Conservation (phyloP, 2,329 filamentous ascomycete species). For the Pochonia chlamydosporia region DNA sequence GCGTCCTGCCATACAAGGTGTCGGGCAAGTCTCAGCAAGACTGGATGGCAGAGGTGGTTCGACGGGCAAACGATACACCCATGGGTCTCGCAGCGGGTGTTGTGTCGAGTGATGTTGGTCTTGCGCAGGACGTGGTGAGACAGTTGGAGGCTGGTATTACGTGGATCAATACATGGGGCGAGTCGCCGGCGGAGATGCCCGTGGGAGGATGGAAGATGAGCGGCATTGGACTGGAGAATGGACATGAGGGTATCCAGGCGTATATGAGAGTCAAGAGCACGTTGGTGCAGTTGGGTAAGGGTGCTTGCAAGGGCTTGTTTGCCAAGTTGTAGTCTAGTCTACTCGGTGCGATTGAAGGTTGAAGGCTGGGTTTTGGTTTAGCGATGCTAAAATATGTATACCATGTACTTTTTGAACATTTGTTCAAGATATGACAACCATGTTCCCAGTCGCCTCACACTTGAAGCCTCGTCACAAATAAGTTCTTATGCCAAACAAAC, state of each 20-base stretch:
- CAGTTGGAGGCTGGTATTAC: conserved; percentile 79
- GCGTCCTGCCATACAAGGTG: conserved; percentile 66
- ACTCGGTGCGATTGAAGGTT: neutral
- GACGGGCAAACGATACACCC: conserved; percentile 68
- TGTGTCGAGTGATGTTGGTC: conserved; percentile 69
- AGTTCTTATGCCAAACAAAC: too few relatives aligned
- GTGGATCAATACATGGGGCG: conserved; percentile 93
- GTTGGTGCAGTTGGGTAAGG: conserved; percentile 67
- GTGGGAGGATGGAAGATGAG: conserved; percentile 92
- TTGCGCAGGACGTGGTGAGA: conserved; percentile 65
- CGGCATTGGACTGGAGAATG: conserved; percentile 83
- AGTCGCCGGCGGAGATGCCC: conserved; percentile 85
- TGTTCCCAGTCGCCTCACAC: too few relatives aligned
- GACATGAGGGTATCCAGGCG: conserved; percentile 68
- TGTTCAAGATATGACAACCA: too few relatives aligned
- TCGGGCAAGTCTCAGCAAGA: conserved; percentile 20
- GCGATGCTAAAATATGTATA: too few relatives aligned
- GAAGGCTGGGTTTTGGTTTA: too few relatives aligned
- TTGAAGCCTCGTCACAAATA: too few relatives aligned
- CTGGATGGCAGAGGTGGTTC: conserved; percentile 60
- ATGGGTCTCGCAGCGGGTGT: conserved; percentile 80
- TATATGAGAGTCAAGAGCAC: conserved; percentile 89
- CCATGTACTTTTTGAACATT: too few relatives aligned
- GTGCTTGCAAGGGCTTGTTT: conserved; percentile 64
- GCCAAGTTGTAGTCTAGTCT: conserved; percentile 58